Conservation (phyloP, 2,329 filamentous ascomycete genomes). For the Fusarium udum region DNA sequence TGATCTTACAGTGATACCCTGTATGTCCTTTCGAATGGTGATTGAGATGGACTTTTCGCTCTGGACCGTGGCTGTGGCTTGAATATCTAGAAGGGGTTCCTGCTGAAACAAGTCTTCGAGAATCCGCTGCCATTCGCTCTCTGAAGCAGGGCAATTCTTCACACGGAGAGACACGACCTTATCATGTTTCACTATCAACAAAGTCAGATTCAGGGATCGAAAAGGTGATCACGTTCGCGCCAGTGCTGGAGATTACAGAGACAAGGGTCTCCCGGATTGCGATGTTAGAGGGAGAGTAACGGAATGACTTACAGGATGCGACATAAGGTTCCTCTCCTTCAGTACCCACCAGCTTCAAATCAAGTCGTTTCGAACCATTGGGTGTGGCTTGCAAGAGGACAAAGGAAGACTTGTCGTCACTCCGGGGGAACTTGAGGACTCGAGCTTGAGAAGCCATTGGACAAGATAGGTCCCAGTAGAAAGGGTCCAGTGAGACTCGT, state of each 20-base stretch:
- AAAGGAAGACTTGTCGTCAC: constrained; percentile 60
- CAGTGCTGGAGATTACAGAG: constrained; percentile 29
- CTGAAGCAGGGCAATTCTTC: constrained; percentile 62
- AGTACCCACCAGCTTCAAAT: constrained; percentile 74
- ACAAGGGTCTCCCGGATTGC: constrained; percentile 30
- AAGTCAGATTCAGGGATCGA: constrained; percentile 35
- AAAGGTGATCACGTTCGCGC: constrained; percentile 28
- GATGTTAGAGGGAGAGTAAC: constrained; percentile 20
- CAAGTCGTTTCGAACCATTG: constrained; percentile 62
- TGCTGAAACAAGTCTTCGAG: constrained; percentile 66
- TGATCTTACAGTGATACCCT: constrained; percentile 71
- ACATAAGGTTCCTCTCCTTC: constrained; percentile 71
- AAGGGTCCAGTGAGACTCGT: background rate
- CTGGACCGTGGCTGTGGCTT: constrained; percentile 67
- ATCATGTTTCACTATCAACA: constrained; percentile 63
- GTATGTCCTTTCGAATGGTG: constrained; percentile 70
- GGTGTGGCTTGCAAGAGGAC: constrained; percentile 69
- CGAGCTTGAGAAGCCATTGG: constrained; percentile 39
- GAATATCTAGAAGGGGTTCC: constrained; percentile 62
- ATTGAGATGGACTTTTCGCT: constrained; percentile 64
- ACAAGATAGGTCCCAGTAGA: background rate
- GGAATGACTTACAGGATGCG: constrained; percentile 61
- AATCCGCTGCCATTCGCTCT: constrained; percentile 73
- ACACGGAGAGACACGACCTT: constrained; percentile 62
- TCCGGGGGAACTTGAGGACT: constrained; percentile 68